phyloP scores from a whole-genome alignment of 2,329 filamentous ascomycete species.

The Cyphellophora europaea region DNA sequence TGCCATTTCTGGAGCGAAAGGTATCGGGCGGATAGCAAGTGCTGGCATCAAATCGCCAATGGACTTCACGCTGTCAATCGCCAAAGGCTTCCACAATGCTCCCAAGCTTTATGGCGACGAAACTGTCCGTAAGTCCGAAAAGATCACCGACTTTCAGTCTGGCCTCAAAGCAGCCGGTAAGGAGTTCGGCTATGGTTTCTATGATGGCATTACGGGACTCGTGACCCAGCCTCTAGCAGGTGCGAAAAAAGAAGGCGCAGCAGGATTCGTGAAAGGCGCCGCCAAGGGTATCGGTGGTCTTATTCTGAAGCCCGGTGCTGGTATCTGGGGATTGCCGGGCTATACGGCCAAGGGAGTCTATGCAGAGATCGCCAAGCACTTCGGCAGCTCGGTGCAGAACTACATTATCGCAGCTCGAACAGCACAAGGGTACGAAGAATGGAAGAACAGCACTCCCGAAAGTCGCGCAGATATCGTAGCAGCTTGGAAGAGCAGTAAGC shows the following conservation, averaged over 20 bases:
- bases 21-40: conserved; percentile 61
- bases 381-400: conserved; percentile 62
- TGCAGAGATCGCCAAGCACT: conserved; percentile 62
- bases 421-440: conserved; percentile 63
- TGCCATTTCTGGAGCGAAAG: conserved; percentile 56
- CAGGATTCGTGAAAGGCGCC: conserved; percentile 67
- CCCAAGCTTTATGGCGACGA: conserved; percentile 43
- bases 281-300: conserved; percentile 77
- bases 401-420: conserved; percentile 73
- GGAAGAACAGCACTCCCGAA: conserved; percentile 41
- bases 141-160: conserved; percentile 37
- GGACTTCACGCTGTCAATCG: conserved; percentile 73
- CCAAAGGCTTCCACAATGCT: conserved; percentile 51
- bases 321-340: conserved; percentile 65
- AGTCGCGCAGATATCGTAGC: conserved; percentile 57
- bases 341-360: conserved; percentile 78
- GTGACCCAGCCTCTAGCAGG: conserved; percentile 54
- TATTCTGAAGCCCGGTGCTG: conserved; percentile 72
- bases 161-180: conserved; percentile 34
- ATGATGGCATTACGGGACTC: conserved; percentile 34
- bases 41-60: conserved; percentile 73
- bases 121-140: conserved; percentile 30
- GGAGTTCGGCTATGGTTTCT: conserved; percentile 34
- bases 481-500: conserved; percentile 54
- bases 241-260: conserved; percentile 53